Conservation (phyloP, 2,329 filamentous ascomycete species). For the Leptographium wingfieldii region DNA sequence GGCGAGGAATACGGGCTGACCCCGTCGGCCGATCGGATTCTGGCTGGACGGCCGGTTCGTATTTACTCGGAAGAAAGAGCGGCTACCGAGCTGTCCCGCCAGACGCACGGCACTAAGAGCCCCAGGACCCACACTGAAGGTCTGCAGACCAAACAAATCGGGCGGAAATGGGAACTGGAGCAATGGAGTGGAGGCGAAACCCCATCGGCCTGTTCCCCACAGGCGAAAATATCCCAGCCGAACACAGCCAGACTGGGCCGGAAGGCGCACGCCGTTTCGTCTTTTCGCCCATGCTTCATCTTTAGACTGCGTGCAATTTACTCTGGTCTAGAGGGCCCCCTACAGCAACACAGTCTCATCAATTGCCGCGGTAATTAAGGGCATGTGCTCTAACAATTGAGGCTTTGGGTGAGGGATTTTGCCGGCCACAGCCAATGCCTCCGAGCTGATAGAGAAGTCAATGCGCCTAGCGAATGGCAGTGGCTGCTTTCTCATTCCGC, state of each 20-base stretch:
- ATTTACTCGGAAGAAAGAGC: constrained; percentile 12
- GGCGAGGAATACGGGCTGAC: neutral
- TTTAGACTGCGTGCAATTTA: neutral
- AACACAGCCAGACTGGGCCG: neutral
- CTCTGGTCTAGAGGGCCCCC: neutral
- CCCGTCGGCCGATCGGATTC: constrained; percentile 12
- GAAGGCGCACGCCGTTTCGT: neutral
- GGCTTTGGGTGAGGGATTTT: neutral
- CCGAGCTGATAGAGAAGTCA: neutral
- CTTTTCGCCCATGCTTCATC: neutral
- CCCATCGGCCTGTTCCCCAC: neutral
- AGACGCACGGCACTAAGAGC: neutral
- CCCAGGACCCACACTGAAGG: neutral
- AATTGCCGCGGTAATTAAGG: neutral
- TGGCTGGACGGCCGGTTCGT: constrained; percentile 8
- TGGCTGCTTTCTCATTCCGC: constrained; percentile 6
- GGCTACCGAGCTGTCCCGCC: constrained; percentile 9
- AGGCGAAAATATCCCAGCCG: neutral
- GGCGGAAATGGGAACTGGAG: constrained; percentile 2
- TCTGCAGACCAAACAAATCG: constrained; percentile 12
- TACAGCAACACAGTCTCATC: neutral
- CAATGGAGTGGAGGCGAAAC: neutral
- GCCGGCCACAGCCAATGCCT: neutral
- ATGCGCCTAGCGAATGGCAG: constrained; percentile 6
- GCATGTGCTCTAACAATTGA: neutral